A percentile compares a stretch with the other conserved stretches of the same genome.
Evolutionary conservation across 2,329 filamentous ascomycete genomes (phyloP).

Genomic region (Fusarium keratoplasticum): DNA sequence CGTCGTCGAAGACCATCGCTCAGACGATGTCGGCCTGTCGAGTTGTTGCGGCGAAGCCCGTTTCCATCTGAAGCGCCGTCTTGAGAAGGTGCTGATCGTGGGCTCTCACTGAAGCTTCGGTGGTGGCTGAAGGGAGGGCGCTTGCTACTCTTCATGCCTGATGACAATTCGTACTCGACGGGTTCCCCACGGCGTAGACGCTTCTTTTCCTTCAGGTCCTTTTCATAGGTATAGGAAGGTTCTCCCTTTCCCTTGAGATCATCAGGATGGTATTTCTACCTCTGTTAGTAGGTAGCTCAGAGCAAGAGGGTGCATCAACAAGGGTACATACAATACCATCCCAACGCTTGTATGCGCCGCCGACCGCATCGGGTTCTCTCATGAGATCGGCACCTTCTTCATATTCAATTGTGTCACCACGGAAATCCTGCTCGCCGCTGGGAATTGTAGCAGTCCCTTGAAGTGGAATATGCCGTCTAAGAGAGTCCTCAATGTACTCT

Average conservation of each 20-base stretch:
- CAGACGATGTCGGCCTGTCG: slow-evolving; percentile 56
- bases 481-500: slow-evolving; percentile 80
- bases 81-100: slow-evolving; percentile 40
- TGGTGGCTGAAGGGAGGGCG: slow-evolving; percentile 49
- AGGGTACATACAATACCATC: slow-evolving; percentile 72
- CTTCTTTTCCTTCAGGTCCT: slow-evolving; percentile 70
- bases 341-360: slow-evolving; percentile 83
- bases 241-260: slow-evolving; percentile 89
- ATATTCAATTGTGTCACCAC: slow-evolving; percentile 80
- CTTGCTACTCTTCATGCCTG: slow-evolving; percentile 41
- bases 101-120: slow-evolving; percentile 58
- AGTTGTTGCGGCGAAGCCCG: slow-evolving; percentile 53
- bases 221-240: slow-evolving; percentile 78
- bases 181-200: slow-evolving; percentile 48
- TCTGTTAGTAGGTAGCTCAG: slow-evolving; percentile 12
- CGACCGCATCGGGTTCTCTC: slow-evolving; percentile 74
- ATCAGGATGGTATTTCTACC: slow-evolving; percentile 75
- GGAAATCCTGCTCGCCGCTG: slow-evolving; percentile 74
- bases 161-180: slow-evolving; percentile 63
- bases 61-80: slow-evolving; percentile 36
- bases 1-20: slow-evolving; percentile 65
- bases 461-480: slow-evolving; percentile 80
- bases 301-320: neutral
- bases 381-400: slow-evolving; percentile 89
- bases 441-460: slow-evolving; percentile 85